Percentiles rank a stretch among this genome's conserved stretches.
phyloP scores from a whole-genome alignment of 2,329 filamentous ascomycete species.

The Ophiostoma sp. region DNA sequence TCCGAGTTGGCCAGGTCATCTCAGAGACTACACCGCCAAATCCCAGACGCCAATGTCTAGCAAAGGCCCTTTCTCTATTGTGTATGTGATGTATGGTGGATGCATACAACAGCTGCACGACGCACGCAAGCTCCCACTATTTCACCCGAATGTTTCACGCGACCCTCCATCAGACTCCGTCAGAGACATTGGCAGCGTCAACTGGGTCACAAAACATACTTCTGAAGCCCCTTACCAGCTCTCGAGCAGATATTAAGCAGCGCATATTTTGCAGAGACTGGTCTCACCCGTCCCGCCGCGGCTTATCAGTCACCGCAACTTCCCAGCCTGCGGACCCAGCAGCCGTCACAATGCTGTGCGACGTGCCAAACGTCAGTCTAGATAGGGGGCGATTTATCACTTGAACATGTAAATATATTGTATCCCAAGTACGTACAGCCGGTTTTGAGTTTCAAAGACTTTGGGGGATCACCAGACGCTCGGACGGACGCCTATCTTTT shows the following conservation, averaged over 20 bases:
- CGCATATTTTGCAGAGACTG: conserved; percentile 1
- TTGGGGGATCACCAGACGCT: neutral
- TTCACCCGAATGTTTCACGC: neutral
- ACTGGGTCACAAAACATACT: neutral
- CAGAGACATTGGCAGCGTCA: neutral
- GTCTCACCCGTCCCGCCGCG: conserved; percentile 5
- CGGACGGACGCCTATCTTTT: neutral
- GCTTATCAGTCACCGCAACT: conserved; percentile 10
- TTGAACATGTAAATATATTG: neutral
- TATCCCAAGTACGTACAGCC: no score
- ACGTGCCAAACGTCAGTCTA: neutral
- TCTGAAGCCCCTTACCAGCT: neutral
- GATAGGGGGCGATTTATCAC: neutral
- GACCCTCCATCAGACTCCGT: conserved; percentile 2
- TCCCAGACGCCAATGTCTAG: no score
- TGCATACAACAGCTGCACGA: neutral
- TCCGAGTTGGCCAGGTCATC: no score
- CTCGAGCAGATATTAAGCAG: neutral
- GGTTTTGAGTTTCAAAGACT: no score
- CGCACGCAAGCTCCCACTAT: neutral
- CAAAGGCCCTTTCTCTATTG: neutral
- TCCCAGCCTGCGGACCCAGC: neutral
- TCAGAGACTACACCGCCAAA: no score
- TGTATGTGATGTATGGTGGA: neutral
- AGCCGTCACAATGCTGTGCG: neutral